phyloP scores from a whole-genome alignment of 306 rosid species.

The cucumber (Cucumis sativus) region Cucumber_9930_V3 NC_026660.2:15429501-15430000 shows the following conservation, averaged over 20 bases:
- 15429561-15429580: constrained; percentile 85
- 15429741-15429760: constrained; percentile 74
- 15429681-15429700: constrained; percentile 79
- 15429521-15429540: constrained; percentile 80
- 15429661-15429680: constrained; percentile 56
- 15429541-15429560: constrained; percentile 88
- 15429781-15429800: background rate
- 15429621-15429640: constrained; percentile 53
- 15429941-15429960: constrained; percentile 70
- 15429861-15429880: background rate
- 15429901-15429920: constrained; percentile 77
- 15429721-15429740: constrained; percentile 90
- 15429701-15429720: constrained; percentile 87
- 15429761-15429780: constrained; percentile 87
- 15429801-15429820: background rate
- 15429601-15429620: constrained; percentile 93
- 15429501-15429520: constrained; percentile 95
- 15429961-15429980: constrained; percentile 97
- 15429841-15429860: background rate
- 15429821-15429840: background rate
- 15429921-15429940: constrained; percentile 80
- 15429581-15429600: constrained; percentile 96
- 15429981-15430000: constrained; percentile 91
- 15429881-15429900: constrained; percentile 61
- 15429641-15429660: constrained; percentile 60